Evolutionary conservation across 2,329 filamentous ascomycete species (phyloP).

Genomic region (Didymosphaeria variabile): DNA sequence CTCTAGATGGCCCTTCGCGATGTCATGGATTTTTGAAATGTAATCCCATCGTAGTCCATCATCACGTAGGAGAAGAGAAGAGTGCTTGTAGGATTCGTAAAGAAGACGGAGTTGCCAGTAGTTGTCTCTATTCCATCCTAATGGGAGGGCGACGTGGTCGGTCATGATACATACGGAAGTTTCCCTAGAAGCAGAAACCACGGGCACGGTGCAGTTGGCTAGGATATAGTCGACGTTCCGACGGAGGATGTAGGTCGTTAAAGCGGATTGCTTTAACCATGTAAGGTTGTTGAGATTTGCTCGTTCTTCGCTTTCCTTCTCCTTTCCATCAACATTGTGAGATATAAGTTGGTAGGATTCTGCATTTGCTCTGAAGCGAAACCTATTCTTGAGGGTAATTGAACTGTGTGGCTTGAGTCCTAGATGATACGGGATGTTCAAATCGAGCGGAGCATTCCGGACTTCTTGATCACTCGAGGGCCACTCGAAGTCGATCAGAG

Average conservation of each 20-base stretch:
- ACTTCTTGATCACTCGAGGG: constrained; percentile 12
- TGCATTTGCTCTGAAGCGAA: background rate
- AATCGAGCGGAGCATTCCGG: constrained; percentile 6
- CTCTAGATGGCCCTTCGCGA: constrained; percentile 14
- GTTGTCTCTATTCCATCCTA: constrained; percentile 25
- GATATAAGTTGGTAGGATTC: background rate
- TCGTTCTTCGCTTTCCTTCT: too few relatives aligned
- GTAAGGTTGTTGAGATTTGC: background rate
- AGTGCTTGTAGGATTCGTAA: constrained; percentile 14
- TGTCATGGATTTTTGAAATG: constrained; percentile 10
- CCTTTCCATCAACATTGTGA: too few relatives aligned
- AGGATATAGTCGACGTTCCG: constrained; percentile 25
- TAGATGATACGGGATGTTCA: background rate
- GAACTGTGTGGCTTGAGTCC: constrained; percentile 8
- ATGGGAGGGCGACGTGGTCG: constrained; percentile 24
- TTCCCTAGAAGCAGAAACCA: background rate
- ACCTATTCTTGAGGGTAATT: background rate
- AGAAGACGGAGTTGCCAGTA: constrained; percentile 24
- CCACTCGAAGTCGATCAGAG: background rate
- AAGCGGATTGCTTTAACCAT: constrained; percentile 8
- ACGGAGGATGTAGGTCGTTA: constrained; percentile 21
- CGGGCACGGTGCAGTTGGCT: constrained; percentile 18
- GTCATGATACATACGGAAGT: constrained; percentile 14
- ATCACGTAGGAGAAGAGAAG: constrained; percentile 2
- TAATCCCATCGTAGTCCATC: background rate